Percentiles rank a stretch among this genome's conserved stretches.
Conservation (phyloP, 345 rosid genomes). For the Sisymbrium irio region DNA sequence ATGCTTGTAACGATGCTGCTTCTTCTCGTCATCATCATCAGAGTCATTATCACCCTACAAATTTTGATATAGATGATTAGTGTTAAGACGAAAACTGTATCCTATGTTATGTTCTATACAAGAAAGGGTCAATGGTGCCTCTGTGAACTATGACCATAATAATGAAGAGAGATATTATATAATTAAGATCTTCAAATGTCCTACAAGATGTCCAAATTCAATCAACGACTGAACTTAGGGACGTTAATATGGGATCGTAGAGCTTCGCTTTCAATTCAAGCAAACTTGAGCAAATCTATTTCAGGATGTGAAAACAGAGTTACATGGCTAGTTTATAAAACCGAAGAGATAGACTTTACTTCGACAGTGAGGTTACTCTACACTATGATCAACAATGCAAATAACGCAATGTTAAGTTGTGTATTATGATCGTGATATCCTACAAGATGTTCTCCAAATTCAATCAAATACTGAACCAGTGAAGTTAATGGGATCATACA, state of each 20-base stretch:
- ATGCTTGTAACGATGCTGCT: conserved; percentile 44
- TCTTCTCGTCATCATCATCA: conserved; percentile 53
- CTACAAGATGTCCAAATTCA: neutral
- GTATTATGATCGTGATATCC: no score
- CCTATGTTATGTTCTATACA: neutral
- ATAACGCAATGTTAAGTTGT: no score
- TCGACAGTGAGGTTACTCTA: neutral
- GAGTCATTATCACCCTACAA: conserved; percentile 61
- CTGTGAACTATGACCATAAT: neutral
- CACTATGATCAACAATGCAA: neutral
- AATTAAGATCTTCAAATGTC: neutral
- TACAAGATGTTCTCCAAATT: no score
- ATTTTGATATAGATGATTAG: neutral
- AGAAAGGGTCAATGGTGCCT: neutral
- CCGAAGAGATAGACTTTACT: conserved; percentile 2
- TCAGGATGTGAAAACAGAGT: no score
- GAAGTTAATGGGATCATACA: no score
- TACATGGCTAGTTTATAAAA: neutral
- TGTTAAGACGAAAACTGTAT: neutral
- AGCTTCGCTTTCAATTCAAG: no score
- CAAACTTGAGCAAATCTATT: no score
- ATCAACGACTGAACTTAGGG: neutral
- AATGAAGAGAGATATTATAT: neutral
- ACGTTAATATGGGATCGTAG: no score
- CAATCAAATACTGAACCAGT: no score